A percentile compares a stretch with the other conserved stretches of the same genome.
Conservation (phyloP, 495 filamentous ascomycete species). For the Penicillium odoratum region DNA sequence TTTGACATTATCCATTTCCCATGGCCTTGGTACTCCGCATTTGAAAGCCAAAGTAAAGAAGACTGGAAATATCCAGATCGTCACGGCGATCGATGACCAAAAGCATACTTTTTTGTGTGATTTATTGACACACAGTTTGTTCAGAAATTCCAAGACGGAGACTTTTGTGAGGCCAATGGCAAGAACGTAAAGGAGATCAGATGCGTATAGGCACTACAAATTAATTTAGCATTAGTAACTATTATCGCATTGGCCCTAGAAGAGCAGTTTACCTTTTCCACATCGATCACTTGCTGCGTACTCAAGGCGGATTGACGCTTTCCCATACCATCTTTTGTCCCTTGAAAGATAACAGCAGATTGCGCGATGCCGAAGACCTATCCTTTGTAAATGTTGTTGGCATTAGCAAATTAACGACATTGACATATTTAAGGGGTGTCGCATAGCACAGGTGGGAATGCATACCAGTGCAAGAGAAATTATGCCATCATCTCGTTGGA, state of each 20-base stretch:
- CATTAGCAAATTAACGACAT: not conserved
- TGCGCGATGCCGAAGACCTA: not conserved
- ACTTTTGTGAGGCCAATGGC: constrained; percentile 10
- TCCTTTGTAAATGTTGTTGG: not conserved
- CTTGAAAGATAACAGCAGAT: not conserved
- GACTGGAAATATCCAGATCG: not conserved
- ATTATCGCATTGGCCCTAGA: not conserved
- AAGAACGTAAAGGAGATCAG: not conserved
- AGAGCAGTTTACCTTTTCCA: not conserved
- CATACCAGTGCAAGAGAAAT: constrained; percentile 11
- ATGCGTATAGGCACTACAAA: not conserved
- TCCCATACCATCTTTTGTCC: not conserved
- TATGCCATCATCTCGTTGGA: constrained; percentile 15
- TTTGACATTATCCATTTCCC: not conserved
- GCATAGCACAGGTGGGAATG: not conserved
- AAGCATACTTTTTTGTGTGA: constrained; percentile 9
- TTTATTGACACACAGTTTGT: constrained; percentile 11
- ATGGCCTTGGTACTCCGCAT: not conserved
- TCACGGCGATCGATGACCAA: not conserved
- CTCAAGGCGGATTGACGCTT: not conserved
- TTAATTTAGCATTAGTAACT: not conserved
- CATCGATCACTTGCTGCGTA: not conserved
- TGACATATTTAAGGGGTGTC: not conserved
- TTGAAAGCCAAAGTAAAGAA: constrained; percentile 2
- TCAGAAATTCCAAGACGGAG: constrained; percentile 11